These are phyloP conservation scores for Pythium monospermum DNA, from an alignment of 352 stramenopile genomes.

Conservation along the genomic window DNA sequence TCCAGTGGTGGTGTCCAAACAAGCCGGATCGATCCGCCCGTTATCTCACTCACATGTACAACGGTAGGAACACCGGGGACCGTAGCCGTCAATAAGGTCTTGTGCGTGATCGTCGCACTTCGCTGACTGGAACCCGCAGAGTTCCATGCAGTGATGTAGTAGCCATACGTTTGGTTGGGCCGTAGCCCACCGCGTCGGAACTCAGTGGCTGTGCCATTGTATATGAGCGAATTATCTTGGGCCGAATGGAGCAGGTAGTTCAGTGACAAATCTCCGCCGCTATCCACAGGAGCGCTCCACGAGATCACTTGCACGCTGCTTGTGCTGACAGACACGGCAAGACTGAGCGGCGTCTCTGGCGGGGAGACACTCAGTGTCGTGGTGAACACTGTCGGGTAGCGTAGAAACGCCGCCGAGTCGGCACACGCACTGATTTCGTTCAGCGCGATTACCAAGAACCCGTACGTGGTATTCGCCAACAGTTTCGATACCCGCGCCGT, in stretches of 20 bases:
- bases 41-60: constrained; percentile 5
- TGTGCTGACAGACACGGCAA: constrained; percentile 28
- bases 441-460: constrained; percentile 41
- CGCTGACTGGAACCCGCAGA: constrained; percentile 28
- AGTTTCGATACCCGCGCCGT: constrained; percentile 36
- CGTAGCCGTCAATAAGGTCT: constrained; percentile 21
- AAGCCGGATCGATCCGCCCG: constrained; percentile 40
- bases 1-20: constrained; percentile 39
- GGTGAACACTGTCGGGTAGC: constrained; percentile 29
- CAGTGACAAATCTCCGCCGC: constrained; percentile 28
- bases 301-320: constrained; percentile 38
- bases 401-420: constrained; percentile 21
- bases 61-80: constrained; percentile 26
- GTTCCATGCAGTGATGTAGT: constrained; percentile 40
- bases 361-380: constrained; percentile 26
- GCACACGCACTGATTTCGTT: constrained; percentile 52
- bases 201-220: constrained; percentile 34
- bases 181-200: constrained; percentile 31
- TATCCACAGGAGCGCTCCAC: constrained; percentile 36
- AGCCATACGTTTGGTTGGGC: constrained; percentile 40
- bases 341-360: constrained; percentile 29
- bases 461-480: constrained; percentile 43
- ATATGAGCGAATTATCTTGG: constrained; percentile 21
- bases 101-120: constrained; percentile 16
- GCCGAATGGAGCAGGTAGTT: constrained; percentile 35